Evolutionary conservation across 2,329 filamentous ascomycete species (phyloP), one percentile per base, ranked within the genome.

Genomic region (Cercospora brassicicola): DNA sequence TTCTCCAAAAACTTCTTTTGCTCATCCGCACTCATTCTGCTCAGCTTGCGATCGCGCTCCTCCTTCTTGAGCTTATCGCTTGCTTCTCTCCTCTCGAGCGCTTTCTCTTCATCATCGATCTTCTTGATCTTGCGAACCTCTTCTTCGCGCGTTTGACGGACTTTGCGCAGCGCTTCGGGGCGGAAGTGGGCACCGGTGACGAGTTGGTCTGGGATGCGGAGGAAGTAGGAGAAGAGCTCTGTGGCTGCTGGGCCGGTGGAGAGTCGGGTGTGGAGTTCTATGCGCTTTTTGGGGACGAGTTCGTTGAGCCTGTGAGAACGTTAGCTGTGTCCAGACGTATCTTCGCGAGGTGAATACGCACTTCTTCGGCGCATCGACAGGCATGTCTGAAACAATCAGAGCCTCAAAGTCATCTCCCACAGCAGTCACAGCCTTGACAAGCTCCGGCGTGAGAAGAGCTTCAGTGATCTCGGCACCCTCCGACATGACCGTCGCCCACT

Each of bases 401-500:
- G 94, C 94, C 79, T 98, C 93, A 72, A 96, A 89, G 59, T 87
- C 81, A 69, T 94, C 90, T 31, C 94, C 94, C 4, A 92, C 92
- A 62, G 90, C 82, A 76, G 91, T 87, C 72, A 96, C 85, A 15
- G 92, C 93, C 76, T 91, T 88, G 80, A 93, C 87, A 42, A 99
- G 86, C 75, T 98, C 94, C n/a, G 91, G 86, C 3, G 93, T 97
- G 61, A 99, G 86, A 73, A 99, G 84, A 6, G 88, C 84, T 56
- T 97, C 92, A 11, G 94, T 97, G 75, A 99, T 90, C 82, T 98
- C 95, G 67, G 94, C 93, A 81, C 90, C 97, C 85, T 99, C 95
- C 77, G 89, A 96, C 95, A 99, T 98, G 77, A 97, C 88, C 11
- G 93, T 97, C 65, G 90, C 85, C 94, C 94, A 99, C 71, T 86